Percentiles rank a stretch among this genome's conserved stretches.
phyloP scores from a whole-genome alignment of 768 basidiomycete genomes.

The Agaricus bisporus region DNA sequence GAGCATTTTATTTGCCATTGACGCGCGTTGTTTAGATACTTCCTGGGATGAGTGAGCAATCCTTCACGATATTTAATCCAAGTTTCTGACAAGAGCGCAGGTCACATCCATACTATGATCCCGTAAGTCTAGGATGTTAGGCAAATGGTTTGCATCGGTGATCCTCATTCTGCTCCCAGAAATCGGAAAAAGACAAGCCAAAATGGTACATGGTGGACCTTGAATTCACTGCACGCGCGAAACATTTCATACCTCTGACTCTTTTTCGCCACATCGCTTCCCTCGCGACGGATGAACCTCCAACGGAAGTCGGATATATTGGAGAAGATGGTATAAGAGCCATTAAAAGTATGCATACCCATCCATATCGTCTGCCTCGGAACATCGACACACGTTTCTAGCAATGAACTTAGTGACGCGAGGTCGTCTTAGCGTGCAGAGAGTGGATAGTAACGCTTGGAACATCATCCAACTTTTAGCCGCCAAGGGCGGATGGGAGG shows the following conservation, averaged over 20 bases:
- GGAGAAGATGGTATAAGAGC: constrained; percentile 52
- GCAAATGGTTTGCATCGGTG: neutral
- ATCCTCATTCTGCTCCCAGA: constrained; percentile 36
- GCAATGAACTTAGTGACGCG: constrained; percentile 77
- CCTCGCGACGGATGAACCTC: constrained; percentile 27
- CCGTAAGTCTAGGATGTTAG: constrained; percentile 33
- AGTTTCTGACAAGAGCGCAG: constrained; percentile 17
- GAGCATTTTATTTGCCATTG: neutral
- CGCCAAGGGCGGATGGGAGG: constrained; percentile 75
- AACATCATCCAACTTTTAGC: constrained; percentile 54
- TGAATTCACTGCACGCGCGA: constrained; percentile 56
- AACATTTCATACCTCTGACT: constrained; percentile 72
- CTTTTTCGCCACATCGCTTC: constrained; percentile 64
- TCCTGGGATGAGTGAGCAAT: constrained; percentile 78
- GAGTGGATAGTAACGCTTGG: constrained; percentile 64
- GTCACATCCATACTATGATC: constrained; percentile 77
- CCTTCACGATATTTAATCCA: neutral
- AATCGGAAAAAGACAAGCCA: constrained; percentile 69
- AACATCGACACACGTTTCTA: constrained; percentile 17
- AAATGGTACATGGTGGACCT: constrained; percentile 94
- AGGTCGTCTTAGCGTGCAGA: constrained; percentile 85
- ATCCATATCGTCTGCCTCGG: neutral
- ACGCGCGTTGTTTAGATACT: constrained; percentile 48
- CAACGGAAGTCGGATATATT: constrained; percentile 61
- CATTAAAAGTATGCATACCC: constrained; percentile 47